Evolutionary conservation across 1,139 yeast genomes (phyloP).

Genomic region (Kodamaea sp.): DNA sequence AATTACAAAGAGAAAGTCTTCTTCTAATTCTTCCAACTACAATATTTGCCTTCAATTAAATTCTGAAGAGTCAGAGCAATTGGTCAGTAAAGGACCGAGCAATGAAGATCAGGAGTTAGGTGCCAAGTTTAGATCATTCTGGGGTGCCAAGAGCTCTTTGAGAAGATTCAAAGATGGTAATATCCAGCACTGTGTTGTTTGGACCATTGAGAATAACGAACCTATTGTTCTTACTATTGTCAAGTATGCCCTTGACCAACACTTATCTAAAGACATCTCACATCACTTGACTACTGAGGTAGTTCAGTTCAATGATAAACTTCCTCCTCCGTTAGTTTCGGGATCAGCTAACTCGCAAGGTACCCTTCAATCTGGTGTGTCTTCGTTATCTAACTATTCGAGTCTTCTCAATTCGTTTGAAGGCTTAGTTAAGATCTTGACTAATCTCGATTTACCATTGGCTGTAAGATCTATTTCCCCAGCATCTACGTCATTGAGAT

Average conservation of each 20-base stretch:
- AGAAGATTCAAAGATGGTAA: slow-evolving; percentile 91
- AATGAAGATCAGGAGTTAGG: slow-evolving; percentile 61
- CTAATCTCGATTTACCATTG: slow-evolving; percentile 66
- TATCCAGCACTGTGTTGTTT: slow-evolving; percentile 85
- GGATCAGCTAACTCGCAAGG: slow-evolving; percentile 40
- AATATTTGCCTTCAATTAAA: slow-evolving; percentile 70
- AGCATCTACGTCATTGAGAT: slow-evolving; percentile 69
- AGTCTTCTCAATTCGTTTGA: slow-evolving; percentile 67
- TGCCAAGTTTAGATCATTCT: slow-evolving; percentile 70
- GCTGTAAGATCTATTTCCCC: slow-evolving; percentile 71
- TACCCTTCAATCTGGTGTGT: slow-evolving; percentile 52
- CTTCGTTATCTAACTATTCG: slow-evolving; percentile 55
- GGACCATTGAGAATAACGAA: slow-evolving; percentile 62
- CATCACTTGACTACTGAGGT: slow-evolving; percentile 42
- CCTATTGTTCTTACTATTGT: slow-evolving; percentile 70
- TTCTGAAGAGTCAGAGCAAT: slow-evolving; percentile 71
- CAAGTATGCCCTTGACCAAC: slow-evolving; percentile 62
- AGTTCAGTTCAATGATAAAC: slow-evolving; percentile 46
- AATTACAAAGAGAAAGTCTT: slow-evolving; percentile 59
- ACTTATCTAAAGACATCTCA: slow-evolving; percentile 53
- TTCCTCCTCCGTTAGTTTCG: slow-evolving; percentile 56
- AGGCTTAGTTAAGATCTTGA: slow-evolving; percentile 54
- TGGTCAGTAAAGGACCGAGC: slow-evolving; percentile 85
- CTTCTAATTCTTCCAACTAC: slow-evolving; percentile 33
- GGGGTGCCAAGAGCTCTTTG: slow-evolving; percentile 86